Base-by-base conservation (phyloP, 352 stramenopile species). In the Pythium sp. region DNA sequence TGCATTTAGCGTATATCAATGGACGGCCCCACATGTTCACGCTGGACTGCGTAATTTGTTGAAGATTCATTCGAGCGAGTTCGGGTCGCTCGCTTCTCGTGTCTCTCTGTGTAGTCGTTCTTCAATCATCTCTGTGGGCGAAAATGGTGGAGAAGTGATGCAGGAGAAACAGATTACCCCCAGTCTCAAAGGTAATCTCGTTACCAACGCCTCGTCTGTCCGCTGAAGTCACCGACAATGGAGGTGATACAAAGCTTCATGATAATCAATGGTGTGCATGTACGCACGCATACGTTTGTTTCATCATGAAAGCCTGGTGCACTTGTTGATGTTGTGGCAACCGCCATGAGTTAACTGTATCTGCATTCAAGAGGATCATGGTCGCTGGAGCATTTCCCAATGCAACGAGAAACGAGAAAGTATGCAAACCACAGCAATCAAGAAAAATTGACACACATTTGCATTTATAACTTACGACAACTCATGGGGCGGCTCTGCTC, bases 381-480 rank as follows among this genome's bases (percentile, higher is more conserved):
- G 11, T 43, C 36, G 36, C 34, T 14, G 34, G 34, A 41, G 18
- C 38, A 46, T 14, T 20, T 4, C 38, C 5, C 14, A 20, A 14
- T 7, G 4, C 26, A 58, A 38, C 14, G 8, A 9, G 49, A 2
- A 57, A 28, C 28, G 20, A 32, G 34, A 26, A 11, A 18, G 15
- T 12, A 59, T n/a, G 3, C 55, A 26, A 46, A 60, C 20, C 47
- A 28, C 30, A 61, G 18, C 28, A 41, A 41, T 18, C 22, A 59
- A 22, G 36, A 61, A 11, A 22, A 61, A 61, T 36, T n/a, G 55
- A 61, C 30, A 61, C 55, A 47, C 55, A 61, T 47, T 61, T 61
- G 55, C 55, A 61, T 61, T 61, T 61, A 61, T 61, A 61, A 61
- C 55, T 61, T 61, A 61, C 55, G 38, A 36, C 55, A 46, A 61